Conservation (phyloP, 1,284 basidiomycete genomes). For the Sporisorium scitamineum region DNA sequence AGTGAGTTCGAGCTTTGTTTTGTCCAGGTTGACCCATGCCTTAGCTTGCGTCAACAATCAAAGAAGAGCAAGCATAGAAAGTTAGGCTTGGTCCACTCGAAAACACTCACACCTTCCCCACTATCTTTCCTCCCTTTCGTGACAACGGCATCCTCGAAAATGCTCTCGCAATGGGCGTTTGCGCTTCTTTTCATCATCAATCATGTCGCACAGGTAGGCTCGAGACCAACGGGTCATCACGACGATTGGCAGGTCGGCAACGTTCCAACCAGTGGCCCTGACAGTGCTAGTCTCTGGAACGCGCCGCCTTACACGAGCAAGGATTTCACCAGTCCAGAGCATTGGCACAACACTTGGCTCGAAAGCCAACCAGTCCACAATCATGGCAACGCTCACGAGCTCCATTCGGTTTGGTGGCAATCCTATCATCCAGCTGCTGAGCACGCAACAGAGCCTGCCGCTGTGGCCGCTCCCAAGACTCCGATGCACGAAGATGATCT, state of each 20-base stretch:
- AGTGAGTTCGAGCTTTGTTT: too few species aligned
- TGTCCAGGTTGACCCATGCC: too few species aligned
- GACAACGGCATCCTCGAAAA: neutral
- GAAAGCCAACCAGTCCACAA: neutral
- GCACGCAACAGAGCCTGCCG: neutral
- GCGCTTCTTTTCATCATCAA: neutral
- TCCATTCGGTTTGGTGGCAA: neutral
- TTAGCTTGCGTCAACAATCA: too few species aligned
- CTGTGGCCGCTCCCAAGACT: neutral
- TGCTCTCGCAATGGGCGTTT: neutral
- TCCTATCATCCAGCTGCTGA: neutral
- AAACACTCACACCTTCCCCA: too few species aligned
- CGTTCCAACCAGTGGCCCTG: neutral
- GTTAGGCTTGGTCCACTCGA: too few species aligned
- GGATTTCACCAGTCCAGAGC: too few species aligned
- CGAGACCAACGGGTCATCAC: neutral
- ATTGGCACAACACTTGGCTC: neutral
- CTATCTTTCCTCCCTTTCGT: neutral
- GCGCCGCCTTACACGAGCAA: neutral
- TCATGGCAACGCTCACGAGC: neutral
- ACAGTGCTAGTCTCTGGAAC: neutral
- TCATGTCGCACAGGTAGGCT: neutral
- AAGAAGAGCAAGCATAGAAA: too few species aligned
- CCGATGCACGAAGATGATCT: neutral
- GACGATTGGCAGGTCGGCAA: slow-evolving; percentile 7